Evolutionary conservation across 1,139 yeast species (phyloP).

Genomic region (Suzukiozyma palmioleophila): DNA sequence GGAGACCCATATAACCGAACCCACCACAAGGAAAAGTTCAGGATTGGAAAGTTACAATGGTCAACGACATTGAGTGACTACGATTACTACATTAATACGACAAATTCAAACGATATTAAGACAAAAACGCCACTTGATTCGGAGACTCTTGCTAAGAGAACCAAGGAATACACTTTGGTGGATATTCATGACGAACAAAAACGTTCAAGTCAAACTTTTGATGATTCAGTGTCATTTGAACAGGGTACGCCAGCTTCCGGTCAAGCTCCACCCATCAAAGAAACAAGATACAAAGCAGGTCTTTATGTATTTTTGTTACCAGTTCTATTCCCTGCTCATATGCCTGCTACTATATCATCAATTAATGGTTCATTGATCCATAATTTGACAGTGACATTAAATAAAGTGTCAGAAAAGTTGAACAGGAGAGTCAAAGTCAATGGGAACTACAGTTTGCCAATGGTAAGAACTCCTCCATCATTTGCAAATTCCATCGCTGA

Average conservation of each 20-base stretch:
- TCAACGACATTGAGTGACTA: constrained; percentile 37
- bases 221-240: not conserved
- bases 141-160: constrained; percentile 32
- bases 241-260: not conserved
- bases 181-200: constrained; percentile 18
- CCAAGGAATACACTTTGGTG: constrained; percentile 30
- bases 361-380: constrained; percentile 48
- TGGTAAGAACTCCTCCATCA: constrained; percentile 79
- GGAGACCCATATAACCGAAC: constrained; percentile 48
- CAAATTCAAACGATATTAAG: constrained; percentile 33
- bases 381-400: constrained; percentile 26
- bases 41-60: constrained; percentile 49
- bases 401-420: constrained; percentile 33
- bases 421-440: constrained; percentile 28
- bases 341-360: constrained; percentile 66
- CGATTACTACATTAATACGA: constrained; percentile 41
- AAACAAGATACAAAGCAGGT: constrained; percentile 52
- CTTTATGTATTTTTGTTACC: constrained; percentile 77
- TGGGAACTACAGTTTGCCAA: constrained; percentile 40
- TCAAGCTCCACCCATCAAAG: not conserved
- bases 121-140: constrained; percentile 23
- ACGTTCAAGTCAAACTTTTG: constrained; percentile 7
- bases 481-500: constrained; percentile 67
- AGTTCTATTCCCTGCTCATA: constrained; percentile 59
- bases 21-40: constrained; percentile 42